Base-by-base conservation (phyloP, 352 stramenopile species). In the Pythium grandisporangium region DNA sequence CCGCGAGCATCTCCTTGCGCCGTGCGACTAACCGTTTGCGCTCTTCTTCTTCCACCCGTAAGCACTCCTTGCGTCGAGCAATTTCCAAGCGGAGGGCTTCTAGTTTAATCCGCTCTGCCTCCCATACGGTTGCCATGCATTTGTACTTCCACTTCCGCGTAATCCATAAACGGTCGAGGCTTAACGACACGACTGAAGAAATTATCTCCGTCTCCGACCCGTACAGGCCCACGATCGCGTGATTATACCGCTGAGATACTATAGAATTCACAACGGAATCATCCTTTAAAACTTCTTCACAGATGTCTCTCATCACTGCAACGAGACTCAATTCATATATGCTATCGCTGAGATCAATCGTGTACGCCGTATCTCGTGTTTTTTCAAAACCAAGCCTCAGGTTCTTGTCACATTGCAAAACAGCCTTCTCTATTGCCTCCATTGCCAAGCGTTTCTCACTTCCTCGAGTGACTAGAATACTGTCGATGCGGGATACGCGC, bases 391-490 rank as follows among this genome's bases (percentile, higher is more conserved):
- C 33, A 2, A n/a, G 37, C 1, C 61, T 43, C 16, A 84, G 14
- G 7, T 47, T 16, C 16, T 7, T 30, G 23, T 85, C 61, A 19
- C 61, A 67, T 0, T 30, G 25, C 1, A 78, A 24, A 7, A 87
- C 47, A 4, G 30, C 42, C 5, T 70, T 45, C 30, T 90, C 77
- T 6, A 86, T 61, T 0, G 48, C 45, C 22, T 56, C 49, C 73
- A 90, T 87, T 0, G 69, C 58, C 2, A 84, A 44, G 0, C 74
- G 71, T 42, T 88, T 91, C 47, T 84, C 68, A 39, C 55, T 60
- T 12, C 72, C 72, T 24, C 74, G 48, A 13, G 70, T 37, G 6
- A 85, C 58, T 11, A 72, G 59, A 19, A 77, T 53, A 1, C 70
- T 39, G n/a, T 80, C 72, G 0, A 91, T 66, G 2, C 65, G 42